phyloP scores from a whole-genome alignment of 495 filamentous ascomycete genomes.

The Copromyces sp. region DNA sequence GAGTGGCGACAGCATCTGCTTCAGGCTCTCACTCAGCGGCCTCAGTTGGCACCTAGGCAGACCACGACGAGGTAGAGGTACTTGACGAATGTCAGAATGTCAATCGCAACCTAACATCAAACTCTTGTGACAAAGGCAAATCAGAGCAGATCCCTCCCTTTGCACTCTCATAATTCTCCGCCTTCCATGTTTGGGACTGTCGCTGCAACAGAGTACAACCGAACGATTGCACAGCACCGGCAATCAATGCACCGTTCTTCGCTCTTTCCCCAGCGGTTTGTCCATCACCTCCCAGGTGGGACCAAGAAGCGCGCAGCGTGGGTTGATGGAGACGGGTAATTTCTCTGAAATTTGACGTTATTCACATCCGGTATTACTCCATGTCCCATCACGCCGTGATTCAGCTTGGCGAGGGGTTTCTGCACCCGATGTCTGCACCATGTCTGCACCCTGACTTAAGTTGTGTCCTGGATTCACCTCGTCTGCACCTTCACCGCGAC shows the following conservation, averaged over 20 bases:
- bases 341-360: not conserved
- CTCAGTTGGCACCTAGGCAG: not conserved
- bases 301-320: not conserved
- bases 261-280: not conserved
- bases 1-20: not conserved
- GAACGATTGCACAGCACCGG: not conserved
- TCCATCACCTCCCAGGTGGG: not conserved
- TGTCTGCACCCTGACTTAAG: not conserved
- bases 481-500: not conserved
- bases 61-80: not conserved
- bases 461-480: not conserved
- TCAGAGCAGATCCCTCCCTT: not conserved
- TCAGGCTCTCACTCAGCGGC: not conserved
- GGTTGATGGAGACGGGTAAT: not conserved
- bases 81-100: not conserved
- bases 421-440: not conserved
- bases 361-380: not conserved
- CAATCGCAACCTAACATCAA: not conserved
- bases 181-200: not conserved
- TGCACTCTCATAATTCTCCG: not conserved
- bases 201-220: not conserved
- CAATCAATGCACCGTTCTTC: not conserved
- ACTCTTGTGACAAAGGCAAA: not conserved
- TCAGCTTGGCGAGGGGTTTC: not conserved
- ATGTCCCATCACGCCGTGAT: not conserved